Evolutionary conservation across 2,329 filamentous ascomycete species (phyloP), one percentile per base, ranked within the genome.

Genomic region (Aspergillus hiratsukae): DNA sequence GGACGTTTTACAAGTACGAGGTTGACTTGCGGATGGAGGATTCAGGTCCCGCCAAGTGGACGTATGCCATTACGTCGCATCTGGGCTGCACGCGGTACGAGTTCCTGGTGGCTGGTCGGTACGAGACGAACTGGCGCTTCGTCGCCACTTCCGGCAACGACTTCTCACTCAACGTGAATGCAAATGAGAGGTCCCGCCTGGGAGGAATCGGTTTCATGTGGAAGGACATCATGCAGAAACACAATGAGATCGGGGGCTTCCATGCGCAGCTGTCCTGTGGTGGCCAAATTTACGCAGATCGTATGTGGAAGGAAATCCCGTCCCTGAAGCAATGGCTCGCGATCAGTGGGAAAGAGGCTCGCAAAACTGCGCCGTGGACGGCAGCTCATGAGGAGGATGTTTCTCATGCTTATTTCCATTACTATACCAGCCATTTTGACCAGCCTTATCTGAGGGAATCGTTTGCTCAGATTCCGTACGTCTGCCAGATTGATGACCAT

Each of bases 221-320:
- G 94, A 97, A 97, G 69, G 94, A 99, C 66, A 92, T 99, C 28
- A 81, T 99, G 69, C 91, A 97, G 75, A 97, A 97, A 80, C 96
- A 99, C 67, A 86, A 92, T 28, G 94, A 99, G 66, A 96, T 92
- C 64, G 91, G 92, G 54, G 94, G 94, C 1, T 99, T 97, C 73
- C 94, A 99, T 68, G 87, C 90, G 6, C 94, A 99, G 69, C 80
- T 99, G 7, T 94, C 93, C 14, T 78, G 97, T 4, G 94, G 94
- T 54, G 90, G 94, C 58, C 94, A 99, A 72, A 95, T 99, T 52
- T 97, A 95, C 69, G 94, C 91, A 1, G 94, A 99, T 73, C 82
- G 94, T 35, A 77, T 99, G 62, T 99, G 94, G 94, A 96, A 93
- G 69, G 94, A 99, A 69, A 89, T 99, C 48, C 91, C 93, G 0